Base-by-base conservation (phyloP, 257 asterid species). In the Knoxia roxburghii region DNA sequence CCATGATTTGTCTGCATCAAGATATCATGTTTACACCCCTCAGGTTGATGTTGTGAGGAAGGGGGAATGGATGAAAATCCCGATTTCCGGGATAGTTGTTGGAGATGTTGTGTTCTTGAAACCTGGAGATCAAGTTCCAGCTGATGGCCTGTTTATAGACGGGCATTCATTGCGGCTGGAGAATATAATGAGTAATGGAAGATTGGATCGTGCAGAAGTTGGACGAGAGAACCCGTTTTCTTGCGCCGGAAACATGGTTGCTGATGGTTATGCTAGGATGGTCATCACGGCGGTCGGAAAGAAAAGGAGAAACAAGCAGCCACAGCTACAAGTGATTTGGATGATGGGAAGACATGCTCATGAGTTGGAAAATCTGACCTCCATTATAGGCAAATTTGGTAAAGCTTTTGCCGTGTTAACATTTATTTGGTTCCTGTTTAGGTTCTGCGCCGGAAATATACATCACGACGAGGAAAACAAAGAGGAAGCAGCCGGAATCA, bases 101-200 rank as follows among this genome's bases (percentile, higher is more conserved):
- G 78, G 78, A 8, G 75, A 58, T 13, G 6, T 75, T 21, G 78
- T 64, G 10, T 63, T 61, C 14, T 14, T 74, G 61, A 74, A 68
- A 45, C 68, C 68, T 0, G 74, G 78, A 6, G 78, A 74, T 39
- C 64, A 68, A 30, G 56, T 74, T 68, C 78, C 78, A 11, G 74
- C 61, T 5, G 78, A 74, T 35, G 78, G 70, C 7, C 52, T 74
- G 15, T 62, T 74, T 29, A 20, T 74, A 12, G 69, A 74, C 7
- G 73, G 78, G 15, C 54, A 30, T 40, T 74, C 78, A 4, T 53
- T 74, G 21, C 64, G 52, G 45, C 57, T 64, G 11, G 57, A 46
- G 57, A 29, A 53, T 23, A 26, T 61, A 7, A 61, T 7, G 21
- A 53, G 21, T 6, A 50, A 45, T n/a, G 32, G 62, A 20, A 32